These are phyloP conservation scores for Xylaria sp. DNA, from an alignment of 2,329 filamentous ascomycete species.

Conservation along the genomic window DNA sequence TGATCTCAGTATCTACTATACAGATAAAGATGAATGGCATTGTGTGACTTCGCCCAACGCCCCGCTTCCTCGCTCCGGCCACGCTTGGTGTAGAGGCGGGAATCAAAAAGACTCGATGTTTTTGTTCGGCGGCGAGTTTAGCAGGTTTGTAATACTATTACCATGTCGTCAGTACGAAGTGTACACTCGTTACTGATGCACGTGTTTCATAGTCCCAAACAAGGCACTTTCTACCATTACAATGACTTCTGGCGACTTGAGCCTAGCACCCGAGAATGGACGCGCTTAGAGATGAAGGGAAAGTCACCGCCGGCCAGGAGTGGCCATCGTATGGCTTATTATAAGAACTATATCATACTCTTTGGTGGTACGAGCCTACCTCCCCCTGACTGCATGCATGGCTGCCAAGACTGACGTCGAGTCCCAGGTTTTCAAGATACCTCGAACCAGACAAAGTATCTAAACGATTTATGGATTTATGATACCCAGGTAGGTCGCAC, in stretches of 20 bases:
- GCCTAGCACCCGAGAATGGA: constrained; percentile 84
- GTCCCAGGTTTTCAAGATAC: constrained; percentile 83
- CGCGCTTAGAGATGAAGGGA: constrained; percentile 77
- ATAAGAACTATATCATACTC: constrained; percentile 93
- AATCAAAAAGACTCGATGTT: constrained; percentile 82
- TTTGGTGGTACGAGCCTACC: constrained; percentile 65
- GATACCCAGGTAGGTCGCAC: constrained; percentile 61
- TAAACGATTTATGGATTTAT: constrained; percentile 94
- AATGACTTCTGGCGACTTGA: constrained; percentile 98
- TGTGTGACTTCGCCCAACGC: constrained; percentile 88
- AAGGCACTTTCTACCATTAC: constrained; percentile 98
- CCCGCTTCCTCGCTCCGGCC: constrained; percentile 85
- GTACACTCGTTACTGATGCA: constrained; percentile 9
- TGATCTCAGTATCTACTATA: constrained; percentile 70
- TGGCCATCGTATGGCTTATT: constrained; percentile 95
- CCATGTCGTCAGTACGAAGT: neutral
- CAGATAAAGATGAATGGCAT: constrained; percentile 87
- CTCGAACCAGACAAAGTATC: constrained; percentile 89
- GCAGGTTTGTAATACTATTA: constrained; percentile 51
- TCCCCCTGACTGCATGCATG: neutral
- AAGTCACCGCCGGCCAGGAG: constrained; percentile 82
- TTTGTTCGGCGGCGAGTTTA: constrained; percentile 95
- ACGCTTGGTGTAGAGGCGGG: constrained; percentile 90
- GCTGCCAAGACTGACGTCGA: constrained; percentile 14
- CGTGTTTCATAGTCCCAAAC: constrained; percentile 65